Percentiles rank a stretch among this genome's conserved stretches.
Evolutionary conservation across 148 eudicot genomes (phyloP).

Genomic region (Pouteria glomerata): DNA sequence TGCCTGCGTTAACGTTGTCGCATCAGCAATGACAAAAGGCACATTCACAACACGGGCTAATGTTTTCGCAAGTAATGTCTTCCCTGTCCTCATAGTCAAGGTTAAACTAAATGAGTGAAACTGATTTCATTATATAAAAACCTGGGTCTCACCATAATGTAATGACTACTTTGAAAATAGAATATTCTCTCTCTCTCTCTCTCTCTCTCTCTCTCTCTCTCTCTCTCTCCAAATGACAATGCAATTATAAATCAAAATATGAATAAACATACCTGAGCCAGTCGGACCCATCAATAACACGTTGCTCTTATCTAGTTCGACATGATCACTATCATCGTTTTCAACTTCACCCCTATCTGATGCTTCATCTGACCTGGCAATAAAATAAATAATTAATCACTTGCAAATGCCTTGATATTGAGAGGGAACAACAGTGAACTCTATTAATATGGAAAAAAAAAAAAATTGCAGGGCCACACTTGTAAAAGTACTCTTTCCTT

Average conservation of each 20-base stretch:
- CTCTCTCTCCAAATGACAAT: slow-evolving; percentile 3
- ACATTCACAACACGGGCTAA: slow-evolving; percentile 40
- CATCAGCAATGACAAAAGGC: slow-evolving; percentile 44
- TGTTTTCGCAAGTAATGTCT: slow-evolving; percentile 47
- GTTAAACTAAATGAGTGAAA: slow-evolving; percentile 16
- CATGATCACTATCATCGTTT: slow-evolving; percentile 25
- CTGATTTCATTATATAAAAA: slow-evolving; percentile 1
- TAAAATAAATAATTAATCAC: slow-evolving; percentile 4
- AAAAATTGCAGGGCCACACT: no score
- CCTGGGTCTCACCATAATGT: slow-evolving; percentile 6
- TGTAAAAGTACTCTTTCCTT: not conserved
- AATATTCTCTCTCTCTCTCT: no score
- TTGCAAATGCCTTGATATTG: not conserved
- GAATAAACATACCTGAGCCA: slow-evolving; percentile 23
- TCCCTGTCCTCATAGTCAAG: slow-evolving; percentile 37
- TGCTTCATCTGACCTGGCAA: slow-evolving; percentile 25
- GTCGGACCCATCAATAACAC: slow-evolving; percentile 38
- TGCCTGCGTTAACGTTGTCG: slow-evolving; percentile 42
- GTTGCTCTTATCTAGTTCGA: slow-evolving; percentile 40
- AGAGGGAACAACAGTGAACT: not conserved
- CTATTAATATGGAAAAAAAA: no score
- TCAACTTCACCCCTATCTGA: slow-evolving; percentile 24
- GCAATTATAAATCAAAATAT: not conserved
- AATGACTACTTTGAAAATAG: not conserved
- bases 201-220: no score